phyloP scores from a whole-genome alignment of 2,329 filamentous ascomycete species.

The Pestalotiopsis sp. region DNA sequence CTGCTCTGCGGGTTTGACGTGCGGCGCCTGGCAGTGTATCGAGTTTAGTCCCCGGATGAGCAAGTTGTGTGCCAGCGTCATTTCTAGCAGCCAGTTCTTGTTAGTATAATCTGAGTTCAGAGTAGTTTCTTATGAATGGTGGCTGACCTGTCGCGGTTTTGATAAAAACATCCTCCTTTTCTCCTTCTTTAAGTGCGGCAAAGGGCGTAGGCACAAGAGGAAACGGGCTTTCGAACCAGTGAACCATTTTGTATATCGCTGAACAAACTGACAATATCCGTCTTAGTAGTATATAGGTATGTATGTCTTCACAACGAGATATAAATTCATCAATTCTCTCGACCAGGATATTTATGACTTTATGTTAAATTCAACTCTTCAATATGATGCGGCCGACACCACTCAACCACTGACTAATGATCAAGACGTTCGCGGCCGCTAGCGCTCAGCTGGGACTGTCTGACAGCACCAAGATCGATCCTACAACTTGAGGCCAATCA shows the following conservation, averaged over 20 bases:
- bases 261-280: background rate
- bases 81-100: slow-evolving; percentile 14
- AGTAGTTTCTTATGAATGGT: background rate
- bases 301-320: no score
- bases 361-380: background rate
- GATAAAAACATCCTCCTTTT: slow-evolving; percentile 19
- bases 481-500: background rate
- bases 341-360: background rate
- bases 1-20: slow-evolving; percentile 35
- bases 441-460: background rate
- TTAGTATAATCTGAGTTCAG: background rate
- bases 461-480: background rate
- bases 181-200: slow-evolving; percentile 1
- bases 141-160: slow-evolving; percentile 21
- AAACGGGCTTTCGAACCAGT: slow-evolving; percentile 9
- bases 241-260: background rate
- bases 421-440: background rate
- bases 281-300: no score
- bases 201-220: slow-evolving; percentile 9
- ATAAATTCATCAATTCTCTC: no score
- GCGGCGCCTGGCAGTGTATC: slow-evolving; percentile 35
- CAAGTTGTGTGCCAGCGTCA: slow-evolving; percentile 38
- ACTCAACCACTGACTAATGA: background rate
- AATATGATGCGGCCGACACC: background rate
- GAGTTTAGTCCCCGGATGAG: slow-evolving; percentile 38